A percentile compares a stretch with the other conserved stretches of the same genome.
phyloP scores from a whole-genome alignment of 176 grass and related monocot species.

The Canna indica region DNA sequence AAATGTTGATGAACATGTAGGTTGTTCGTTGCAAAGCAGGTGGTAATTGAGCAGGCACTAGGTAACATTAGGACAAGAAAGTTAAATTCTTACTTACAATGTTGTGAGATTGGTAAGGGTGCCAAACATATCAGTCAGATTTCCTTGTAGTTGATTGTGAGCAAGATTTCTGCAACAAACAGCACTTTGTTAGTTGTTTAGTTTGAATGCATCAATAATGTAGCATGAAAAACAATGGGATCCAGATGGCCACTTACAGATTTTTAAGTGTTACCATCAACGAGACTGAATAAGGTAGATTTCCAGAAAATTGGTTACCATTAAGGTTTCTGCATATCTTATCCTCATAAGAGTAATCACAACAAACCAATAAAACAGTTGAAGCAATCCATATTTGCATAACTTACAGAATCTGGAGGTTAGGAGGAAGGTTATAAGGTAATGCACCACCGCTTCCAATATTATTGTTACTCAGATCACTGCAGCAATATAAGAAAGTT shows the following conservation, averaged over 20 bases:
- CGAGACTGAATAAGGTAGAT: constrained; percentile 72
- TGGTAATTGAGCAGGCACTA: not conserved
- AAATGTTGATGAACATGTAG: not conserved
- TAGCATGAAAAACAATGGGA: constrained; percentile 11
- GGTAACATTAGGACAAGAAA: constrained; percentile 1
- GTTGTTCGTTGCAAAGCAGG: not conserved
- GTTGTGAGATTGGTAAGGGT: constrained; percentile 60
- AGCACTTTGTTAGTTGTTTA: constrained; percentile 32
- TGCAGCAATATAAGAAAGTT: constrained; percentile 23
- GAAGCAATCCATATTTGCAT: constrained; percentile 11
- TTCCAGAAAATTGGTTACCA: constrained; percentile 70
- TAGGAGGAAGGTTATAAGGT: constrained; percentile 72
- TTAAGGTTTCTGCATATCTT: constrained; percentile 61
- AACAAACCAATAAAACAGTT: constrained; percentile 15
- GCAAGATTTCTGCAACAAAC: constrained; percentile 56
- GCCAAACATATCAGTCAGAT: constrained; percentile 59
- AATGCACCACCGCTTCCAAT: constrained; percentile 47
- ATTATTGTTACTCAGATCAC: constrained; percentile 87
- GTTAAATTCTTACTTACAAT: constrained; percentile 34
- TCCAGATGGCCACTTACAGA: constrained; percentile 40
- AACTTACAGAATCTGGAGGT: constrained; percentile 74
- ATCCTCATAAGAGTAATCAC: constrained; percentile 16
- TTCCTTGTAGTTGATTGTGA: constrained; percentile 84
- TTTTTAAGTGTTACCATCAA: constrained; percentile 72
- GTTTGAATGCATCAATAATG: constrained; percentile 21